Evolutionary conservation across 75 land plant genomes (phyloP).

Genomic region (Cupressus sempervirens): DNA sequence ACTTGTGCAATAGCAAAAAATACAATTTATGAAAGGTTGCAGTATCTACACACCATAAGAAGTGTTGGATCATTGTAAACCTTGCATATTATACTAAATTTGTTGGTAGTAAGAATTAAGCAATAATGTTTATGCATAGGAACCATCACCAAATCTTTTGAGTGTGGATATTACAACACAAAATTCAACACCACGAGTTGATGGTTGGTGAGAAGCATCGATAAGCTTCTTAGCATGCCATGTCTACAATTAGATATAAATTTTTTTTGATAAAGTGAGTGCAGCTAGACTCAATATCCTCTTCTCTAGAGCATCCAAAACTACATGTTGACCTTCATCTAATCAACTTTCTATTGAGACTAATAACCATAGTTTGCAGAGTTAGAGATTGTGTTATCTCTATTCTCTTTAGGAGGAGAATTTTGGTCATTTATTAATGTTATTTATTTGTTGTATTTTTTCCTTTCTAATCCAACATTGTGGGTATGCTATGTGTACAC

Average conservation of each 20-base stretch:
- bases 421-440: too few relatives aligned
- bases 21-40: slow-evolving; percentile 78
- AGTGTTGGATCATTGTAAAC: slow-evolving; percentile 57
- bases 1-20: slow-evolving; percentile 91
- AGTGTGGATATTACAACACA: slow-evolving; percentile 72
- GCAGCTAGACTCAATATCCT: slow-evolving; percentile 28
- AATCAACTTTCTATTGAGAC: too few relatives aligned
- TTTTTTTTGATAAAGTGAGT: slow-evolving; percentile 27
- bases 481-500: too few relatives aligned
- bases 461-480: too few relatives aligned
- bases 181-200: slow-evolving; percentile 76
- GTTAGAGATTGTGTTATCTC: too few relatives aligned
- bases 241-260: slow-evolving; percentile 52
- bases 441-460: too few relatives aligned
- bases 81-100: slow-evolving; percentile 50
- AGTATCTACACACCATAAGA: slow-evolving; percentile 75
- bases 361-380: too few relatives aligned
- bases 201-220: slow-evolving; percentile 68
- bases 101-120: slow-evolving; percentile 71
- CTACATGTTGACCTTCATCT: slow-evolving; percentile 67
- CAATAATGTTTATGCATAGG: slow-evolving; percentile 77
- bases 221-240: slow-evolving; percentile 76
- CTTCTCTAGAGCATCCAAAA: slow-evolving; percentile 39
- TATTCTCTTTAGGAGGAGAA: too few relatives aligned
- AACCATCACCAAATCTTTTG: slow-evolving; percentile 84